phyloP scores from a whole-genome alignment of 176 grass and related monocot genomes.

The Elymus sibiricus region DNA sequence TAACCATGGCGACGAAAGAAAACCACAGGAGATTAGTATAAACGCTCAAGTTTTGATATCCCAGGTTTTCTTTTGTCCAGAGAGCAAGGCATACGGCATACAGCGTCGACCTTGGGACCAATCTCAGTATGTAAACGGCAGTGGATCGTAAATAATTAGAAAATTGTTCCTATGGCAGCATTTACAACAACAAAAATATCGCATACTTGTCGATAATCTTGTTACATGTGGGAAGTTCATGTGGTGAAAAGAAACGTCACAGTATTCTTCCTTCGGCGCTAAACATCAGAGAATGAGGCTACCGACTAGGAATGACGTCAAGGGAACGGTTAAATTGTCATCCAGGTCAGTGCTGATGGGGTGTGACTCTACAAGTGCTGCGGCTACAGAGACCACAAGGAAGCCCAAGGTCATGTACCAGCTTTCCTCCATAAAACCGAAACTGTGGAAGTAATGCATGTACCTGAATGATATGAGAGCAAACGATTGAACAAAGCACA shows the following conservation, averaged over 20 bases:
- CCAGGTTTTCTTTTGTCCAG: too few species aligned
- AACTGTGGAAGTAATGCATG: conserved; percentile 86
- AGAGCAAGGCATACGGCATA: too few species aligned
- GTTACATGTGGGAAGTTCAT: conserved; percentile 13
- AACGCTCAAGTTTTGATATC: too few species aligned
- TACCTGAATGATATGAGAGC: conserved; percentile 49
- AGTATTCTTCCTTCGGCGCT: neutral
- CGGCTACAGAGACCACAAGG: conserved; percentile 58
- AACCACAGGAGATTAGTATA: too few species aligned
- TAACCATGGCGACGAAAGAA: too few species aligned
- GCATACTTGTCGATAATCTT: neutral
- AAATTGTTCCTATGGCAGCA: too few species aligned
- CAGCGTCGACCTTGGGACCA: too few species aligned
- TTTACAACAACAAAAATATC: neutral
- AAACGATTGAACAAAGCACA: neutral
- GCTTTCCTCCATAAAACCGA: conserved; percentile 76
- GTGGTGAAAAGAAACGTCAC: neutral
- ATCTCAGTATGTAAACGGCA: too few species aligned
- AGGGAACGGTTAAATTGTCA: conserved; percentile 84
- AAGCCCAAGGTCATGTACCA: conserved; percentile 63
- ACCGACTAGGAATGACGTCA: conserved; percentile 65
- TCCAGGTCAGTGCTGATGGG: conserved; percentile 78
- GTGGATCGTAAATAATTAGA: too few species aligned
- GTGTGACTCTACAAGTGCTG: conserved; percentile 64
- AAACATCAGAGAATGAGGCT: conserved; percentile 56